A percentile compares a stretch with the other conserved stretches of the same genome.
These are phyloP conservation scores for Solanum hybrid DNA, from an alignment of 305 asterid species.

Conservation along the genomic window DNA sequence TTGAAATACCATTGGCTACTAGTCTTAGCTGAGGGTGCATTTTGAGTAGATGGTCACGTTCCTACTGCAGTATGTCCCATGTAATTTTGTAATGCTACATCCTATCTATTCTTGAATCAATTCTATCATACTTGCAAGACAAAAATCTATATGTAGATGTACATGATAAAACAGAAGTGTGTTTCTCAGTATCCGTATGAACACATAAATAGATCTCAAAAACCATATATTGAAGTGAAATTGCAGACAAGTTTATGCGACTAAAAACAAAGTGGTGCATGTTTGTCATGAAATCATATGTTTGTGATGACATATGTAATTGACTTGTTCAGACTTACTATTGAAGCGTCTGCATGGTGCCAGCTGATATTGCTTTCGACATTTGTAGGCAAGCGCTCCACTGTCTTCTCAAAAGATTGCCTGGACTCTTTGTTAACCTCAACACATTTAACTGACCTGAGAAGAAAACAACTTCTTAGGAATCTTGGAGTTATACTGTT, in stretches of 20 bases:
- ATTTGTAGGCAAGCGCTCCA: constrained; percentile 54
- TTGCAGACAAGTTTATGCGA: not conserved
- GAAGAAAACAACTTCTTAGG: not conserved
- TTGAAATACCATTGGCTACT: not conserved
- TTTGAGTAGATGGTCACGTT: not conserved
- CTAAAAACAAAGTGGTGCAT: not conserved
- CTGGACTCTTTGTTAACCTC: constrained; percentile 89
- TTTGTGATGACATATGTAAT: not conserved
- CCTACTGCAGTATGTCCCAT: not conserved
- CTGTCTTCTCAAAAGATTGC: constrained; percentile 73
- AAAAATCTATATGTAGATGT: not conserved
- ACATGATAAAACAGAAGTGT: not conserved
- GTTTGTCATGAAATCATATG: not conserved
- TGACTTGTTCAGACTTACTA: constrained; percentile 28
- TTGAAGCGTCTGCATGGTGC: constrained; percentile 83
- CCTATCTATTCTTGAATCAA: not conserved
- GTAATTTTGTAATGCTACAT: not conserved
- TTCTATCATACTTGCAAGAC: not conserved
- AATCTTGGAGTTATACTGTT: not conserved
- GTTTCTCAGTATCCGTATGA: not conserved
- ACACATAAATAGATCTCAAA: not conserved
- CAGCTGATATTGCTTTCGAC: constrained; percentile 71
- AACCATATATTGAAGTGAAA: not conserved
- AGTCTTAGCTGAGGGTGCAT: not conserved
- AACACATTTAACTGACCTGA: constrained; percentile 83